phyloP scores from a whole-genome alignment of 2,329 filamentous ascomycete genomes.

The Hypoxylon sp. region DNA sequence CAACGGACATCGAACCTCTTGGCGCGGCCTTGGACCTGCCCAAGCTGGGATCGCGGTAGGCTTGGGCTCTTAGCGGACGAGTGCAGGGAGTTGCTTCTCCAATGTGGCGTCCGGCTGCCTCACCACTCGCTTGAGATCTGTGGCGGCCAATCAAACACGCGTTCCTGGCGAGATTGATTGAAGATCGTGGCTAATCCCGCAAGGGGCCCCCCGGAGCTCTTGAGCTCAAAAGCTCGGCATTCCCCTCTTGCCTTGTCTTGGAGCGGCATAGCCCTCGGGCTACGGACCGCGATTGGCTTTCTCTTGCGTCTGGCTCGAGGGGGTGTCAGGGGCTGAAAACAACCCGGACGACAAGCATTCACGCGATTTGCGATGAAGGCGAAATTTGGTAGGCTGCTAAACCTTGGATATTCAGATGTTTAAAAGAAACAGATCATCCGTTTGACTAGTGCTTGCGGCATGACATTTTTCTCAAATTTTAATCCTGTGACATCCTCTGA shows the following conservation, averaged over 20 bases:
- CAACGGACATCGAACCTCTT: slow-evolving; percentile 2
- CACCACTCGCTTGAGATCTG: slow-evolving; percentile 20
- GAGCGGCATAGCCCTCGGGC: slow-evolving; percentile 10
- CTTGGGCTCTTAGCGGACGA: background rate
- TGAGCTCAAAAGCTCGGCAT: slow-evolving; percentile 22
- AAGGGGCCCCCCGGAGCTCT: slow-evolving; percentile 10
- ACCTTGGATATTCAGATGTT: slow-evolving; percentile 5
- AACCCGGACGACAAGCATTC: slow-evolving; percentile 7
- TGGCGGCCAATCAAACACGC: slow-evolving; percentile 14
- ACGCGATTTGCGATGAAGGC: slow-evolving; percentile 10
- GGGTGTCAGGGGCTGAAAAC: slow-evolving; percentile 16
- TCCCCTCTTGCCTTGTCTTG: slow-evolving; percentile 15
- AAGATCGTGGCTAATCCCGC: slow-evolving; percentile 14
- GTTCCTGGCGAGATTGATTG: slow-evolving; percentile 28
- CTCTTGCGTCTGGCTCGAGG: slow-evolving; percentile 4
- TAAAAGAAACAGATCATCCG: slow-evolving; percentile 9
- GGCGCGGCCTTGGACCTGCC: slow-evolving; percentile 19
- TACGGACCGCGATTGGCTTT: slow-evolving; percentile 23
- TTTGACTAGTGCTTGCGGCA: background rate
- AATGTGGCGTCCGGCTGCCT: slow-evolving; percentile 3
- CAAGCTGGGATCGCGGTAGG: slow-evolving; percentile 10
- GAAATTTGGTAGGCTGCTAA: background rate
- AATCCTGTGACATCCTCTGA: background rate
- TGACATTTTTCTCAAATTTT: slow-evolving; percentile 3
- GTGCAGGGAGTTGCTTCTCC: background rate